These are phyloP conservation scores for Lentinula detonsa DNA, from an alignment of 768 basidiomycete species.

Conservation along the genomic window DNA sequence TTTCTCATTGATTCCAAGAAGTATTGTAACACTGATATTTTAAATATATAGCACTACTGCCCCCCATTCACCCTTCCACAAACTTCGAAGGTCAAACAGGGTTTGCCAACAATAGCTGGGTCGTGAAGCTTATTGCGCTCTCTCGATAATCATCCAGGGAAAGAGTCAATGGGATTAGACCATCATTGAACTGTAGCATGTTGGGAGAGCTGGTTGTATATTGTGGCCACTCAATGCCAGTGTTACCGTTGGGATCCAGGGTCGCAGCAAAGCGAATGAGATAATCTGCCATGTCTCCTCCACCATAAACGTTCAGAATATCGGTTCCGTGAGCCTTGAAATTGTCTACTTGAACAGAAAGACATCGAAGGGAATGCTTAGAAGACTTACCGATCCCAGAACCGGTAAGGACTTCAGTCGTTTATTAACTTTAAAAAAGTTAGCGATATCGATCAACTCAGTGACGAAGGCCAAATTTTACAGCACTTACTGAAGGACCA, in stretches of 20 bases:
- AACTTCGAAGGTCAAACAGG: no score
- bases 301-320: constrained; percentile 15
- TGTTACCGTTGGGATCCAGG: constrained; percentile 8
- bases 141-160: constrained; percentile 24
- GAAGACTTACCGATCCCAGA: constrained; percentile 19
- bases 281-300: constrained; percentile 20
- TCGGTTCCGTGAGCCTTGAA: constrained; percentile 19
- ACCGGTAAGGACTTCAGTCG: constrained; percentile 18
- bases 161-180: constrained; percentile 10
- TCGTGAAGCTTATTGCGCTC: background rate
- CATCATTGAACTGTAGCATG: constrained; percentile 18
- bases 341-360: constrained; percentile 1
- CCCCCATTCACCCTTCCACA: no score
- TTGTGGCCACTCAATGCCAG: constrained; percentile 19
- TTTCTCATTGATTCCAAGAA: no score
- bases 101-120: background rate
- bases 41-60: no score
- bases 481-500: constrained; percentile 33
- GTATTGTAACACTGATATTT: no score
- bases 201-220: constrained; percentile 18
- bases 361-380: background rate
- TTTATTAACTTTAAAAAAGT: constrained; percentile 17
- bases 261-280: constrained; percentile 18
- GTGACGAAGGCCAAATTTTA: background rate
- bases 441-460: background rate